Evolutionary conservation across 2,329 filamentous ascomycete species (phyloP).

Genomic region (Cryphonectria carpinicola): DNA sequence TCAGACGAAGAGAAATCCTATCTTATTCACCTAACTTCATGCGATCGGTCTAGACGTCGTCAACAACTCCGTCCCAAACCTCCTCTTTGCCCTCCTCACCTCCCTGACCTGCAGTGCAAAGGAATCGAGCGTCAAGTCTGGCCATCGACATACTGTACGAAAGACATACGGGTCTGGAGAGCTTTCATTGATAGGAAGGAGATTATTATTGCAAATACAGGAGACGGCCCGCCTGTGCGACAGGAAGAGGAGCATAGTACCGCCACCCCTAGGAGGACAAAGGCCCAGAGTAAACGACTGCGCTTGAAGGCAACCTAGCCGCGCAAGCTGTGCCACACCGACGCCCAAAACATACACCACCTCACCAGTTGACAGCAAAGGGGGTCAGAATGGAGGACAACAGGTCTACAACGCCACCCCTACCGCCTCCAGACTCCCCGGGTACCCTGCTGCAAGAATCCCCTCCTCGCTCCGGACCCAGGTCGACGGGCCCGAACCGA

Average conservation of each 20-base stretch:
- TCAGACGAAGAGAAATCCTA: background rate
- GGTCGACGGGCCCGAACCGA: slow-evolving; percentile 5
- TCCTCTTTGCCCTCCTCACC: too few relatives aligned
- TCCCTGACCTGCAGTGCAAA: background rate
- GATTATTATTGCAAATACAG: background rate
- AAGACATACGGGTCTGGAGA: background rate
- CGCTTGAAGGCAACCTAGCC: background rate
- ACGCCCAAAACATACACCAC: background rate
- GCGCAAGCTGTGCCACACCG: background rate
- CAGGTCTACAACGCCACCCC: slow-evolving; percentile 27
- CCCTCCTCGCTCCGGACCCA: background rate
- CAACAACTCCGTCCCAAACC: background rate
- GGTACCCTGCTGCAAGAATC: slow-evolving; percentile 9
- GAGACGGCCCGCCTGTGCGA: background rate
- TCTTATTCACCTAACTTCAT: background rate
- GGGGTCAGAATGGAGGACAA: slow-evolving; percentile 18
- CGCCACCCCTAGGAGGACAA: background rate
- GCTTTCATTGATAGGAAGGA: background rate
- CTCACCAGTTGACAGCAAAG: background rate
- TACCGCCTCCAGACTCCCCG: slow-evolving; percentile 23
- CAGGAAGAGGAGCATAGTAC: background rate
- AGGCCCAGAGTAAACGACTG: background rate
- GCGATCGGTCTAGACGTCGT: background rate
- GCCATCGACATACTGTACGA: background rate
- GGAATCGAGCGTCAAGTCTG: background rate